Conservation (phyloP, 441 rosid genomes). For the Brassica hybrid region DNA sequence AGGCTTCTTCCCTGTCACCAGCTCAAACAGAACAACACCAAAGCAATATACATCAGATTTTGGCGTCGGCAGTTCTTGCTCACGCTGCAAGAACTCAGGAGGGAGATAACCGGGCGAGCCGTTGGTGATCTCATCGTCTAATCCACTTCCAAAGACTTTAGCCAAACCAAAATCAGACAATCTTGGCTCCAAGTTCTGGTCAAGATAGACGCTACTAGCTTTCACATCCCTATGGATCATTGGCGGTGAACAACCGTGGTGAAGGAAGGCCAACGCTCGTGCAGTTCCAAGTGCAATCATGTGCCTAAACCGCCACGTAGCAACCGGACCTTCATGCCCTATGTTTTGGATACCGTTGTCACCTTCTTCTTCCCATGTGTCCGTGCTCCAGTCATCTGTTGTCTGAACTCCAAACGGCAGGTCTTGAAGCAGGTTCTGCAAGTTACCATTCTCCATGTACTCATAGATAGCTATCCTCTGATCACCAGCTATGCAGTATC, state of each 20-base stretch:
- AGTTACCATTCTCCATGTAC: slow-evolving; percentile 96
- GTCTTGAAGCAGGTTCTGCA: slow-evolving; percentile 88
- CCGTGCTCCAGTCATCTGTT: slow-evolving; percentile 89
- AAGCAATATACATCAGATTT: slow-evolving; percentile 92
- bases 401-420: slow-evolving; percentile 81
- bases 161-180: slow-evolving; percentile 88
- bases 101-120: slow-evolving; percentile 85
- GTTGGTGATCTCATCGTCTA: slow-evolving; percentile 69
- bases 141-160: slow-evolving; percentile 78
- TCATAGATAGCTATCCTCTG: slow-evolving; percentile 95
- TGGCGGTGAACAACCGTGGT: slow-evolving; percentile 93
- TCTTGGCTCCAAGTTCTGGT: slow-evolving; percentile 80
- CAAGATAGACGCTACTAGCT: slow-evolving; percentile 91
- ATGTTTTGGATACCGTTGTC: slow-evolving; percentile 63
- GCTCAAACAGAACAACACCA: slow-evolving; percentile 86
- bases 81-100: slow-evolving; percentile 73
- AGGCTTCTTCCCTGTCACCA: slow-evolving; percentile 80
- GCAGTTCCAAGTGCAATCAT: slow-evolving; percentile 88
- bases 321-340: slow-evolving; percentile 61
- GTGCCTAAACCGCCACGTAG: slow-evolving; percentile 88
- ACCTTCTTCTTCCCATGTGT: slow-evolving; percentile 82
- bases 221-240: slow-evolving; percentile 87
- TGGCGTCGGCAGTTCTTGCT: slow-evolving; percentile 63
- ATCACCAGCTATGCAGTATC: slow-evolving; percentile 92
- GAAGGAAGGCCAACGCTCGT: slow-evolving; percentile 89